Conservation (phyloP, 345 rosid genomes). For the Populus nigra region DNA sequence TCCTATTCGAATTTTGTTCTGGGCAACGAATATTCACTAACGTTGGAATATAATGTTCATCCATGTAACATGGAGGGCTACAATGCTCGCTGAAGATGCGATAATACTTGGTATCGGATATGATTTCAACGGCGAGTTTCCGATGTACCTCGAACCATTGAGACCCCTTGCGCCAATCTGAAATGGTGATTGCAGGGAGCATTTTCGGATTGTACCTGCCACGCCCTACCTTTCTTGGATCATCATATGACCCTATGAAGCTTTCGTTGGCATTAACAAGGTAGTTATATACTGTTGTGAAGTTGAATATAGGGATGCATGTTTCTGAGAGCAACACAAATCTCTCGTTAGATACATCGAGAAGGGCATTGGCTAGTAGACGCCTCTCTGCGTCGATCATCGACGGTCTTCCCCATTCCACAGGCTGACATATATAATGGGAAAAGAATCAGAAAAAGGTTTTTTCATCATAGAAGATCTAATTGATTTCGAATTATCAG, state of each 20-base stretch:
- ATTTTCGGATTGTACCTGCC: slow-evolving; percentile 62
- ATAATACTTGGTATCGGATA: slow-evolving; percentile 41
- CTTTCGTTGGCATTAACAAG: slow-evolving; percentile 47
- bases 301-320: slow-evolving; percentile 65
- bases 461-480: too few species aligned
- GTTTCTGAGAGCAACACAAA: slow-evolving; percentile 69
- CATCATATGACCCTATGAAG: slow-evolving; percentile 47
- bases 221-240: slow-evolving; percentile 43
- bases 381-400: slow-evolving; percentile 73
- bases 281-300: slow-evolving; percentile 50
- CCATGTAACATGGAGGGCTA: slow-evolving; percentile 47
- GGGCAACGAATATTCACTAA: slow-evolving; percentile 30
- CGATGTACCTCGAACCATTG: slow-evolving; percentile 52
- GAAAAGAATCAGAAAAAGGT: background rate
- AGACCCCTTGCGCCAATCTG: slow-evolving; percentile 24
- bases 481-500: background rate
- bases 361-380: slow-evolving; percentile 65
- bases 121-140: slow-evolving; percentile 29
- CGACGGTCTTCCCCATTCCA: slow-evolving; percentile 59
- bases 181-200: slow-evolving; percentile 43
- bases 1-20: slow-evolving; percentile 36
- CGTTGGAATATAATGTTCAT: slow-evolving; percentile 49
- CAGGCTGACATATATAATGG: slow-evolving; percentile 35
- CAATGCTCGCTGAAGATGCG: slow-evolving; percentile 28
- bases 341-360: slow-evolving; percentile 59